These are phyloP conservation scores for Colletotrichum sidae DNA, from an alignment of 2,329 filamentous ascomycete species.

Conservation along the genomic window DNA sequence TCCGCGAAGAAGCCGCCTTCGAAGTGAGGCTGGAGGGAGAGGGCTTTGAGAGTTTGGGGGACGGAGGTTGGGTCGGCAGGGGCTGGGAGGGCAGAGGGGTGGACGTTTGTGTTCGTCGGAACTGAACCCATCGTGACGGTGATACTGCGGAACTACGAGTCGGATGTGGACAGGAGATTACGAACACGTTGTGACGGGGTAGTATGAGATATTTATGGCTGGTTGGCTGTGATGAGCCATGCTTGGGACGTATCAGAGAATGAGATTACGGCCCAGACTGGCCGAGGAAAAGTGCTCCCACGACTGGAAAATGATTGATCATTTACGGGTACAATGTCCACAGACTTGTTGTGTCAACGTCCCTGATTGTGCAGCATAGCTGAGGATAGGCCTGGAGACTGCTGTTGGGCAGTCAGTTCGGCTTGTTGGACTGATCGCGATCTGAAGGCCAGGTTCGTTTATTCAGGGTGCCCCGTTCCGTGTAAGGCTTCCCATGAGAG, in stretches of 20 bases:
- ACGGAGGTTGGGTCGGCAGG: slow-evolving; percentile 33
- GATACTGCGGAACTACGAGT: background rate
- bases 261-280: background rate
- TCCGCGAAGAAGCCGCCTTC: slow-evolving; percentile 75
- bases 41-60: slow-evolving; percentile 46
- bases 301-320: background rate
- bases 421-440: too few species aligned
- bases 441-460: too few species aligned
- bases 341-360: background rate
- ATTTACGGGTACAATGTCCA: background rate
- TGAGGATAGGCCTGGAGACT: too few species aligned
- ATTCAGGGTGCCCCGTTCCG: too few species aligned
- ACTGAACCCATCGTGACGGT: slow-evolving; percentile 11
- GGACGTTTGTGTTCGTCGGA: background rate
- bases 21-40: slow-evolving; percentile 65
- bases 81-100: slow-evolving; percentile 25
- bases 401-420: too few species aligned
- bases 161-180: background rate
- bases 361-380: too few species aligned
- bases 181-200: too few species aligned
- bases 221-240: background rate
- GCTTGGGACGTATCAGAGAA: background rate
- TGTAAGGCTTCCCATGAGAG: too few species aligned
- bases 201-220: too few species aligned
- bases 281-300: background rate